Evolutionary conservation across 352 stramenopile species (phyloP), one percentile per base, ranked within the genome.

Genomic region (Globisporangium camurandrum): DNA sequence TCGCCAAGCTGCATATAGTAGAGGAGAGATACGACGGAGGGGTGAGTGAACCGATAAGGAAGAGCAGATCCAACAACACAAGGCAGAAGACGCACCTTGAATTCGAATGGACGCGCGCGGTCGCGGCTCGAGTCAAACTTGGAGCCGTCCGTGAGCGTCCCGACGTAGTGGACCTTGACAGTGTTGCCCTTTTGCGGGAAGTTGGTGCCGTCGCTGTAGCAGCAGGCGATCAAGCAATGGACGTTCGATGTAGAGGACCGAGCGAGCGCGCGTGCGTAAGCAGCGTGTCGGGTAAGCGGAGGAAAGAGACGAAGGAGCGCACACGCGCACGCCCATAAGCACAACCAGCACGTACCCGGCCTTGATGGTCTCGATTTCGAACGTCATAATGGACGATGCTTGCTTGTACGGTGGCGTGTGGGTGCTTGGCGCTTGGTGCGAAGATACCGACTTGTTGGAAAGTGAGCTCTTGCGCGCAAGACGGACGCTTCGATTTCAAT

Each of bases 111-210:
- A n/a, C 71, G 75, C 44, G 64, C 73, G 56, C 80, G 73, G 64
- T 89, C 77, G 44, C 77, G 77, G 49, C 70, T 88, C 56, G 77
- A 89, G 67, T 91, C 80, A 61, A 91, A 91, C 63, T 88, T 85
- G 64, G 69, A 81, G 61, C 80, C 80, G 60, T 85, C 59, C 14
- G 64, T 75, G 44, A 91, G 71, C 40, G 77, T 88, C 59, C 75
- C 80, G 26, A 85, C 70, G 59, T 91, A 91, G 62, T 89, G 80
- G 51, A 91, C 77, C 26, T 66, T 72, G 40, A 91, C 76, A 46
- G 80, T 91, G 51, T 71, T 67, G 54, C 80, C 80, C 1, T 56
- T 27, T 64, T 75, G 69, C 34, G 79, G 80, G 62, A 88, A 91
- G 77, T 84, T 88, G 45, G 62, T 67, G 59, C 76, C 77, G 58